phyloP scores from a whole-genome alignment of 768 basidiomycete species.

The Termitomyces sp. region DNA sequence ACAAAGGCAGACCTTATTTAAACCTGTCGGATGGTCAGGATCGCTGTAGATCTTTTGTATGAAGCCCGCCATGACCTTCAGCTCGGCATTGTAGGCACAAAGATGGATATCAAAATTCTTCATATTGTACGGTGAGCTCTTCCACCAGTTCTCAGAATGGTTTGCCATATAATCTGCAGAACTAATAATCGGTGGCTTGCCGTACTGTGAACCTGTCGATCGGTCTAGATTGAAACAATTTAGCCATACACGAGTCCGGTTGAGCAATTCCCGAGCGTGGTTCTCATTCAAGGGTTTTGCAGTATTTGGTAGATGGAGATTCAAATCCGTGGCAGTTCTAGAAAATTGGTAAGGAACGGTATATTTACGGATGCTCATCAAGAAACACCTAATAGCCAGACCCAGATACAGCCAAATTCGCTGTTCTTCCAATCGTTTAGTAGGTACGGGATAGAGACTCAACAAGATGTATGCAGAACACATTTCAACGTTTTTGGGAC shows the following conservation, averaged over 20 bases:
- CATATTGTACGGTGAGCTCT: slow-evolving; percentile 60
- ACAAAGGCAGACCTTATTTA: slow-evolving; percentile 55
- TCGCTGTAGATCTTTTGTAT: slow-evolving; percentile 63
- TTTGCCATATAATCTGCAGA: slow-evolving; percentile 72
- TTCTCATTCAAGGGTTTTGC: slow-evolving; percentile 74
- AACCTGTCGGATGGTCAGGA: slow-evolving; percentile 64
- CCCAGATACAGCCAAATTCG: slow-evolving; percentile 88
- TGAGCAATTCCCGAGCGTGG: slow-evolving; percentile 81
- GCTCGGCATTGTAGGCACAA: slow-evolving; percentile 70
- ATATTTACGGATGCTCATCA: background rate
- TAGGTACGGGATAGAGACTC: slow-evolving; percentile 71
- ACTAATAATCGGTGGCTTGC: slow-evolving; percentile 76
- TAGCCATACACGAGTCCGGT: slow-evolving; percentile 86
- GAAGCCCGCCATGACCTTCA: slow-evolving; percentile 60
- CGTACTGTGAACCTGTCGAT: slow-evolving; percentile 84
- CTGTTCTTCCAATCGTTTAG: slow-evolving; percentile 84
- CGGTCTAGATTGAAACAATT: slow-evolving; percentile 90
- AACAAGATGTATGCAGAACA: slow-evolving; percentile 79
- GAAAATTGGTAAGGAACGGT: background rate
- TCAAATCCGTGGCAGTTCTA: slow-evolving; percentile 86
- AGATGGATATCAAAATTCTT: slow-evolving; percentile 75
- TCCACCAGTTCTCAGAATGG: slow-evolving; percentile 69
- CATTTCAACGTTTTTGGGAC: slow-evolving; percentile 79
- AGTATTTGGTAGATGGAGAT: slow-evolving; percentile 73
- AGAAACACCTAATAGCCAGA: slow-evolving; percentile 70